phyloP scores from a whole-genome alignment of 2,329 filamentous ascomycete genomes.

The Phoma sp. region DNA sequence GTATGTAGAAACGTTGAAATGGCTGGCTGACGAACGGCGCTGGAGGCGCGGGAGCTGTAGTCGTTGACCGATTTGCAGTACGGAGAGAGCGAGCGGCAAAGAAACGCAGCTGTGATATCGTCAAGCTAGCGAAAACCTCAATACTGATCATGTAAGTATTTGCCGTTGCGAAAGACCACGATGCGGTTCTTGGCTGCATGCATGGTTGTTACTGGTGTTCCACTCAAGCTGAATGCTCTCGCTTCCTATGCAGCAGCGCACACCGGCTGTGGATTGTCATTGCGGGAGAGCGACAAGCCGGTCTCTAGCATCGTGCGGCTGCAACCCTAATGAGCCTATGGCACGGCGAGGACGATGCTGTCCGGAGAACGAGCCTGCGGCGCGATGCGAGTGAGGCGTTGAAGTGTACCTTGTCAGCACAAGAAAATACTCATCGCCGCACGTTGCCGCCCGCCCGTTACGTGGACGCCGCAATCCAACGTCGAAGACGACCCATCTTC shows the following conservation, averaged over 20 bases:
- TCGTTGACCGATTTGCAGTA: constrained; percentile 2
- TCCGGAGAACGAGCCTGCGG: constrained; percentile 1
- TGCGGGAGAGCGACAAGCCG: constrained; percentile 29
- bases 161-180: constrained; percentile 20
- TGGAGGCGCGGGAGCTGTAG: constrained; percentile 17
- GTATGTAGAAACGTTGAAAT: constrained; percentile 20
- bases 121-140: neutral
- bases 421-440: constrained; percentile 31
- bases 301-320: constrained; percentile 32
- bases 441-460: constrained; percentile 36
- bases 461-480: constrained; percentile 31
- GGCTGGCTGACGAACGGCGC: constrained; percentile 25
- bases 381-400: constrained; percentile 1
- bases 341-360: constrained; percentile 30
- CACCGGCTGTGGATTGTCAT: constrained; percentile 33
- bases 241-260: constrained; percentile 4
- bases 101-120: neutral
- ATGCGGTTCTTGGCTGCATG: constrained; percentile 34
- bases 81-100: constrained; percentile 6
- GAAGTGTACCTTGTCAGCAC: constrained; percentile 10
- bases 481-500: constrained; percentile 24
- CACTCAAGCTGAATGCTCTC: constrained; percentile 39
- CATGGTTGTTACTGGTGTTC: constrained; percentile 29
- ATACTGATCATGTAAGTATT: constrained; percentile 31
- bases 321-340: constrained; percentile 15